Base-by-base conservation (phyloP, 1,284 basidiomycete genomes). In the Marasmius fiardii region DNA sequence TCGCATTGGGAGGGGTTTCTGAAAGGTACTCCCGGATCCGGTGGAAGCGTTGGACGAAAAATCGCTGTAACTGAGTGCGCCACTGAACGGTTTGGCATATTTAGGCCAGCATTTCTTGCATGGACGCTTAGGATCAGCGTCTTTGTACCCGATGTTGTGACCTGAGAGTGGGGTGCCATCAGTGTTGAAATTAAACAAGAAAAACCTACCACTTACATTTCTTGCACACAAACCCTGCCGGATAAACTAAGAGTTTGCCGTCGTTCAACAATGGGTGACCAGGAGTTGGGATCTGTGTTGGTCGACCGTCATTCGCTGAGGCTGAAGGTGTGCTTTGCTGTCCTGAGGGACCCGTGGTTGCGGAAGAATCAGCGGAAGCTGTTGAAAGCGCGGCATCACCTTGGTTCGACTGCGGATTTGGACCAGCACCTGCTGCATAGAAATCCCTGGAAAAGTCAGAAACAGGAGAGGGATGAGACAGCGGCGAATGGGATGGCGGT, bases 51-150 rank as follows among this genome's bases (percentile, higher is more conserved):
- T 45, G 3, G 56, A 34, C 24, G 61, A 26, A 55, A 54, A 52
- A 52, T 45, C 51, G 52, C 51, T 77, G 63, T 83, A 86, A 0
- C 75, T 71, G 14, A 90, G 68, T 2, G 85, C 78, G 3, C 85
- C 85, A 0, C 72, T 64, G 66, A 83, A 91, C 0, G 76, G 74
- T 61, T 79, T 81, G 1, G 76, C 74, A 66, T 86, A 85, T 59
- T 81, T 83, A 1, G 76, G 70, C 89, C 88, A 91, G 68, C 89
- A 91, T 54, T 79, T 81, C 51, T 74, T 72, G 63, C 89, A 91
- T 6, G 88, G 85, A 57, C 83, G 73, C 0, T 74, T 68, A 0
- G 88, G 86, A 65, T 90, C 86, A 43, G 73, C 75, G 55, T 80
- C 74, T 68, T 87, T 88, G 70, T 85, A 91, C 2, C 89, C 89